phyloP scores from a whole-genome alignment of 805 yeast genomes.

The Hanseniaspora vineae region DNA sequence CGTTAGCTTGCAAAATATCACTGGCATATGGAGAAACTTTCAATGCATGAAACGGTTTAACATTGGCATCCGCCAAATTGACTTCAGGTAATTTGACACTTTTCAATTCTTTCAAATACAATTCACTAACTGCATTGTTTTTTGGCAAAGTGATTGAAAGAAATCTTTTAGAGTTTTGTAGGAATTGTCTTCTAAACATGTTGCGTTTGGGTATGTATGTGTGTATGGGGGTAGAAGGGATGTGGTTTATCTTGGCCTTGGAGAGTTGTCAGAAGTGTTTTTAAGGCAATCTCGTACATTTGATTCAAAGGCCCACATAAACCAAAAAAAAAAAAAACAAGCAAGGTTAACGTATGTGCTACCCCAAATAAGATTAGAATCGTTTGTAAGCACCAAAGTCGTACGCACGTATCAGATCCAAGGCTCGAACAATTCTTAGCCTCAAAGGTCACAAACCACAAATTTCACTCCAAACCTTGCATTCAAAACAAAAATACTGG shows the following conservation, averaged over 20 bases:
- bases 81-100: constrained; percentile 76
- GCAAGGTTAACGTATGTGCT: too few relatives aligned
- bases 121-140: constrained; percentile 59
- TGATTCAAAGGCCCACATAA: too few relatives aligned
- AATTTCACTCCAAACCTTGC: too few relatives aligned
- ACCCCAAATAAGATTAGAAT: too few relatives aligned
- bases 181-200: constrained; percentile 4
- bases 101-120: constrained; percentile 78
- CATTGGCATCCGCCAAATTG: constrained; percentile 64
- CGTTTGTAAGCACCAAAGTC: too few relatives aligned
- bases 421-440: too few relatives aligned
- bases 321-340: too few relatives aligned
- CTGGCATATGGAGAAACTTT: constrained; percentile 63
- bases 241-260: background rate
- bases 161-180: constrained; percentile 19
- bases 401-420: too few relatives aligned
- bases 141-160: constrained; percentile 25
- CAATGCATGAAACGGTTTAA: constrained; percentile 77
- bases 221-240: background rate
- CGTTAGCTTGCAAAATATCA: constrained; percentile 47
- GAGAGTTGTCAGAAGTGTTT: too few relatives aligned
- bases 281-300: too few relatives aligned
- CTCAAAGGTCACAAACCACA: too few relatives aligned
- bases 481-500: too few relatives aligned
- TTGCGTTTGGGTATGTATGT: background rate